Percentiles rank a stretch among this genome's conserved stretches.
Conservation (phyloP, 1,139 yeast species). For the Debaryomycetaceae sp. region DNA sequence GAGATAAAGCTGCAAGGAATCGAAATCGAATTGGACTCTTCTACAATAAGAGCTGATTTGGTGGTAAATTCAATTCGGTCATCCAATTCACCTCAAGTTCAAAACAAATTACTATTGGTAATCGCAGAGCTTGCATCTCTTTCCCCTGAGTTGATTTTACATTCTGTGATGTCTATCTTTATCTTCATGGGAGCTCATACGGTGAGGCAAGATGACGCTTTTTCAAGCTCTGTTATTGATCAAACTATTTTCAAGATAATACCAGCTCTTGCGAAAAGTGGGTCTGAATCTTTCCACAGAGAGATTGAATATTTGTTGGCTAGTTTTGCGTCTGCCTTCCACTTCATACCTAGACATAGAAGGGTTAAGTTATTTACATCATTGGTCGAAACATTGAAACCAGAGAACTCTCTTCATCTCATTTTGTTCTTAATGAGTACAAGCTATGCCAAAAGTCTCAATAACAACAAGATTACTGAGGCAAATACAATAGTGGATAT, state of each 20-base stretch:
- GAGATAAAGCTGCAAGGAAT: slow-evolving; percentile 35
- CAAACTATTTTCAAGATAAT: slow-evolving; percentile 87
- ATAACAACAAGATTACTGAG: slow-evolving; percentile 60
- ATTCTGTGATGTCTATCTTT: slow-evolving; percentile 97
- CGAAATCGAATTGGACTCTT: slow-evolving; percentile 49
- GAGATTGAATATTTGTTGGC: slow-evolving; percentile 82
- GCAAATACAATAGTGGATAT: slow-evolving; percentile 68
- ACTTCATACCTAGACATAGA: slow-evolving; percentile 95
- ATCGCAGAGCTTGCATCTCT: slow-evolving; percentile 84
- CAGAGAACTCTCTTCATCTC: slow-evolving; percentile 62
- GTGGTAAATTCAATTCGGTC: slow-evolving; percentile 87
- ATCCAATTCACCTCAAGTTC: slow-evolving; percentile 90
- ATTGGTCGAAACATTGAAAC: slow-evolving; percentile 73
- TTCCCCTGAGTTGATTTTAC: slow-evolving; percentile 88
- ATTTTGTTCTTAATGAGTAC: slow-evolving; percentile 77
- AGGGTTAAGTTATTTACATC: slow-evolving; percentile 81
- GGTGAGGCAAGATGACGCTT: slow-evolving; percentile 93
- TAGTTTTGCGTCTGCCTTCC: slow-evolving; percentile 89
- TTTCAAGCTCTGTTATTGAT: slow-evolving; percentile 87
- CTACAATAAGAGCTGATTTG: slow-evolving; percentile 79
- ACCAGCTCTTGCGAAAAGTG: slow-evolving; percentile 78
- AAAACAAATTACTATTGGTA: slow-evolving; percentile 78
- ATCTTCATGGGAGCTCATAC: slow-evolving; percentile 99
- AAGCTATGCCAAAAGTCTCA: slow-evolving; percentile 57
- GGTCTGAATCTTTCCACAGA: slow-evolving; percentile 47